Evolutionary conservation across 2,329 filamentous ascomycete species (phyloP).

Genomic region (Monilinia fructigena): DNA sequence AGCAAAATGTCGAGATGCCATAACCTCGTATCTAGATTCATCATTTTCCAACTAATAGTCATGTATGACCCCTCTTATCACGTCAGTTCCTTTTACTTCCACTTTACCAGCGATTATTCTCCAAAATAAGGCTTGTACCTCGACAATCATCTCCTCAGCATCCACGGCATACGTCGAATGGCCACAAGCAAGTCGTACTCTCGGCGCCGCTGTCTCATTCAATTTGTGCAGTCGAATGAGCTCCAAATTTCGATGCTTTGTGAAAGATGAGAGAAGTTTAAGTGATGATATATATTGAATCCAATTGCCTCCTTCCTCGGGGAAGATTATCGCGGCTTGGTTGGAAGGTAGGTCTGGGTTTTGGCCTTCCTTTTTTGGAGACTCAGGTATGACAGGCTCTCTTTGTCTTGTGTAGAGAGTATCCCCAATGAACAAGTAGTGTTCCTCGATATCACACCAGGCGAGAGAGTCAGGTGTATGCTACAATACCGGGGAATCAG

Average conservation of each 20-base stretch:
- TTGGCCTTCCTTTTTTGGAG: slow-evolving; percentile 31
- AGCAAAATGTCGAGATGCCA: slow-evolving; percentile 41
- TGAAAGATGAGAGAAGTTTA: slow-evolving; percentile 41
- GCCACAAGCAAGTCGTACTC: slow-evolving; percentile 40
- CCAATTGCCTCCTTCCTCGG: slow-evolving; percentile 42
- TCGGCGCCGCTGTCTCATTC: slow-evolving; percentile 29
- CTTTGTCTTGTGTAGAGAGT: slow-evolving; percentile 44
- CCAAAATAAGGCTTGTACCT: slow-evolving; percentile 40
- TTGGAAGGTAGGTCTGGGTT: slow-evolving; percentile 28
- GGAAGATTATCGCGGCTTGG: slow-evolving; percentile 42
- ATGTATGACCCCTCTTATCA: slow-evolving; percentile 39
- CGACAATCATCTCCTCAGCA: slow-evolving; percentile 42
- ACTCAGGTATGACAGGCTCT: slow-evolving; percentile 36
- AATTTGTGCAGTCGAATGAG: slow-evolving; percentile 29
- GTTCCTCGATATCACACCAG: slow-evolving; percentile 39
- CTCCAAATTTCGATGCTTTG: slow-evolving; percentile 39
- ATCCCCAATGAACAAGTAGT: slow-evolving; percentile 48
- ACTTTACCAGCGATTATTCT: slow-evolving; percentile 41
- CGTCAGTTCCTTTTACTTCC: slow-evolving; percentile 37
- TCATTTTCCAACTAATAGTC: slow-evolving; percentile 42
- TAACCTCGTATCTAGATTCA: slow-evolving; percentile 40
- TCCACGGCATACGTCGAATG: slow-evolving; percentile 43
- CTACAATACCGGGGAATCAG: background rate
- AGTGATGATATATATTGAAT: slow-evolving; percentile 44
- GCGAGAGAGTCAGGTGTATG: slow-evolving; percentile 15